Evolutionary conservation across 2,329 filamentous ascomycete genomes (phyloP), one percentile per base, ranked within the genome.

Genomic region (Parasarocladium wereldwijsianum): DNA sequence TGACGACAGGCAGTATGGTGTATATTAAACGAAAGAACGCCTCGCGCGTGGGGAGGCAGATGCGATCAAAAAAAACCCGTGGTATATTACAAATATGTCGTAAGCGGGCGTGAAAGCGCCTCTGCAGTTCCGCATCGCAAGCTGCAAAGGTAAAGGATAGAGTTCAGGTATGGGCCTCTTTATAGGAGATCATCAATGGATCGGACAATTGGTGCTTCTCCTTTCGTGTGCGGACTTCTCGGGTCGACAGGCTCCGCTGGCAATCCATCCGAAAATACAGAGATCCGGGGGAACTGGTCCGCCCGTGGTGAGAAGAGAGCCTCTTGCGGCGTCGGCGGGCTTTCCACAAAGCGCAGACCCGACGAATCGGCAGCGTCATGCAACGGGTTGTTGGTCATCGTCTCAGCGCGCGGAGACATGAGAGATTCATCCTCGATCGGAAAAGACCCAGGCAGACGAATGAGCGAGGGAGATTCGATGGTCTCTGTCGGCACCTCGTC

Each of bases 101-200:
- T n/a, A n/a, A n/a, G n/a, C n/a, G n/a, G n/a, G n/a, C n/a, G n/a
- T n/a, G n/a, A n/a, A n/a, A n/a, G n/a, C n/a, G n/a, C n/a, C n/a
- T n/a, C n/a, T n/a, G n/a, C n/a, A n/a, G n/a, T n/a, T n/a, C n/a
- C n/a, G n/a, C n/a, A n/a, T n/a, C n/a, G n/a, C n/a, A n/a, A n/a
- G n/a, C n/a, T n/a, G n/a, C 20, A 30, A 30, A 30, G 17, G 22
- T 11, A 29, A 22, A 21, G n/a, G 14, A n/a, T 11, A 18, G 7
- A 11, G 11, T 15, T 11, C 10, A 18, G 8, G 13, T 18, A 18
- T 10, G 8, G 14, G 8, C 13, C 24, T 26, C 31, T 32, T 60
- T 63, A 85, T 51, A 86, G 58, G 30, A 84, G 60, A 44, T 85
- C 79, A 47, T 82, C 76, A 43, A 87, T 87, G 34, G 76, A 85